A percentile compares a stretch with the other conserved stretches of the same genome.
Evolutionary conservation across 2,329 filamentous ascomycete species (phyloP).

Genomic region (Colletotrichum horii): DNA sequence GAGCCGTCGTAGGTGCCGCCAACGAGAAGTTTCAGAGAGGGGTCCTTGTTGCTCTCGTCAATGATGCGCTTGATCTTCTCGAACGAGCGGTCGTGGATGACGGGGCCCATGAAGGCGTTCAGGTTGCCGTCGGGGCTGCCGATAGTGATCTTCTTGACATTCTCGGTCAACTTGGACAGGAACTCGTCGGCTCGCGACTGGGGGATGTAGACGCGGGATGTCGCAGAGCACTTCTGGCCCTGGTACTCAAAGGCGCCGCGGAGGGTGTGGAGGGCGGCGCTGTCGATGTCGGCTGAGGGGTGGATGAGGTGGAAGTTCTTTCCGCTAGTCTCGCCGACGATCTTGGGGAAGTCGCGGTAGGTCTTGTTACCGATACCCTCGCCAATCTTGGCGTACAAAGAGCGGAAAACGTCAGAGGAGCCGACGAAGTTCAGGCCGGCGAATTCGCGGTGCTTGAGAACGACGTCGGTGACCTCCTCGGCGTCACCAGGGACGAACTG

Average conservation of each 20-base stretch:
- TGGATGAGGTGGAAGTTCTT: constrained; percentile 61
- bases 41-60: constrained; percentile 48
- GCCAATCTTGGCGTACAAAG: constrained; percentile 35
- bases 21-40: constrained; percentile 44
- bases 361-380: constrained; percentile 26
- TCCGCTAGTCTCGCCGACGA: constrained; percentile 57
- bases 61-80: constrained; percentile 48
- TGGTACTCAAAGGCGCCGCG: constrained; percentile 56
- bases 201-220: constrained; percentile 61
- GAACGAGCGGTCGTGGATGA: constrained; percentile 53
- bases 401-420: constrained; percentile 41
- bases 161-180: constrained; percentile 26
- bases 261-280: constrained; percentile 50
- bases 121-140: constrained; percentile 36
- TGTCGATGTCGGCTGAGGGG: constrained; percentile 49
- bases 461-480: constrained; percentile 35
- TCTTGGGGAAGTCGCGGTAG: constrained; percentile 43
- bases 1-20: constrained; percentile 49
- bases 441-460: constrained; percentile 40
- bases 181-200: constrained; percentile 42
- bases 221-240: constrained; percentile 58
- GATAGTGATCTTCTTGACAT: constrained; percentile 29
- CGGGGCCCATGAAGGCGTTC: constrained; percentile 49
- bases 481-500: constrained; percentile 44
- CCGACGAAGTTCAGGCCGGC: constrained; percentile 42